These are phyloP conservation scores for Chlamydomonas applanata DNA, from an alignment of 139 green algal species.

Conservation along the genomic window DNA sequence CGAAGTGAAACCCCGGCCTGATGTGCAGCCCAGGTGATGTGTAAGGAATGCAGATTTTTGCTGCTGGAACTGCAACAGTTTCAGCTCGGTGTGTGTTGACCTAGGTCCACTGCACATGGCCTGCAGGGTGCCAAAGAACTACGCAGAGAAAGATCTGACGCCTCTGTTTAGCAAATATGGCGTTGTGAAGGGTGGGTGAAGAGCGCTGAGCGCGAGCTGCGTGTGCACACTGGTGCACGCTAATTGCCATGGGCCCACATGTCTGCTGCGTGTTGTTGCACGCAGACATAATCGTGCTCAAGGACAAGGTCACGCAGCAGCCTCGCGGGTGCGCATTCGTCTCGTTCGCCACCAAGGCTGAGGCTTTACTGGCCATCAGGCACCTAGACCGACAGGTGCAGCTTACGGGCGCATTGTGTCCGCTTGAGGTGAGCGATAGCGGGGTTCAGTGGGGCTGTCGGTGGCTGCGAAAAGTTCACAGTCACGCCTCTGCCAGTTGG, in stretches of 20 bases:
- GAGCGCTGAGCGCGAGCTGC: no score
- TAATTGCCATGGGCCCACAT: no score
- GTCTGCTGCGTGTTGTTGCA: neutral
- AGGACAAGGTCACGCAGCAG: conserved; percentile 35
- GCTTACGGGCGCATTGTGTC: conserved; percentile 33
- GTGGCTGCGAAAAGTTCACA: no score
- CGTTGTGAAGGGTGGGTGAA: neutral
- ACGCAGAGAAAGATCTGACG: conserved; percentile 8
- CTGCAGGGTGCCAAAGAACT: conserved; percentile 8
- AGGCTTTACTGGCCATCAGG: conserved; percentile 42
- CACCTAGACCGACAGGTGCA: conserved; percentile 36
- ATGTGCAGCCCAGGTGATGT: neutral
- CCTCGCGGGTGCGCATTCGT: conserved; percentile 50
- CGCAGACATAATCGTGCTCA: conserved; percentile 34
- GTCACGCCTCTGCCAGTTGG: no score
- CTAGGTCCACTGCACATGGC: neutral
- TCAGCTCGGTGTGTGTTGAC: neutral
- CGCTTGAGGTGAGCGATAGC: conserved; percentile 32
- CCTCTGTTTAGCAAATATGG: conserved; percentile 16
- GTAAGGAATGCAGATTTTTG: neutral
- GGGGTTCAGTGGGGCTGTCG: no score
- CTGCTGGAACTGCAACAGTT: neutral
- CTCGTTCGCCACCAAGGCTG: conserved; percentile 25
- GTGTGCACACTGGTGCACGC: no score
- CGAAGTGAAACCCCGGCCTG: neutral